Evolutionary conservation across 139 green algal genomes (phyloP).

Genomic region (Chlamydomonas eustigma): DNA sequence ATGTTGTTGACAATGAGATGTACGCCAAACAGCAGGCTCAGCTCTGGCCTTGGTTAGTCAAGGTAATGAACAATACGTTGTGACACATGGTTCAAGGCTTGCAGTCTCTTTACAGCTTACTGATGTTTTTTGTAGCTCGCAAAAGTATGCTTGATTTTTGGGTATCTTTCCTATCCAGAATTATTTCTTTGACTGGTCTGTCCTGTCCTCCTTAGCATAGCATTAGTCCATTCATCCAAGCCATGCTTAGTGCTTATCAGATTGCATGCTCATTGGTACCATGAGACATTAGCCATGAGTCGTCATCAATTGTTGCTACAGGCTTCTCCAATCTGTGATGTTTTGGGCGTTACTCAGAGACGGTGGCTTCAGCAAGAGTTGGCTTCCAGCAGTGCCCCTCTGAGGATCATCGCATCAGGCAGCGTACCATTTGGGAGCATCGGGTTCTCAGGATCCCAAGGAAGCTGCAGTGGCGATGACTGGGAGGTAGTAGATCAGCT

Average conservation of each 20-base stretch:
- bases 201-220: too few relatives aligned
- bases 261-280: too few relatives aligned
- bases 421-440: slow-evolving; percentile 39
- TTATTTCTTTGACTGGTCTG: too few relatives aligned
- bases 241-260: too few relatives aligned
- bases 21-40: background rate
- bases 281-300: too few relatives aligned
- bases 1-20: background rate
- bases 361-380: slow-evolving; percentile 40
- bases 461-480: slow-evolving; percentile 44
- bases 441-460: slow-evolving; percentile 1
- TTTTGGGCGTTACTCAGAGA: slow-evolving; percentile 44
- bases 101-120: too few relatives aligned
- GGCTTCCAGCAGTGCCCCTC: slow-evolving; percentile 17
- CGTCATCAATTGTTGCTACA: too few relatives aligned
- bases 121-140: too few relatives aligned
- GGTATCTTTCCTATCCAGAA: too few relatives aligned
- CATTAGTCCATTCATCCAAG: too few relatives aligned
- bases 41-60: background rate
- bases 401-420: slow-evolving; percentile 42
- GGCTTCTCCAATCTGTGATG: slow-evolving; percentile 37
- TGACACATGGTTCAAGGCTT: background rate
- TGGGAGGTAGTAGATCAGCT: slow-evolving; percentile 16
- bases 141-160: too few relatives aligned
- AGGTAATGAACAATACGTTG: background rate